A percentile compares a stretch with the other conserved stretches of the same genome.
phyloP scores from a whole-genome alignment of 2,329 filamentous ascomycete species.

The Fusarium ambrosium region DNA sequence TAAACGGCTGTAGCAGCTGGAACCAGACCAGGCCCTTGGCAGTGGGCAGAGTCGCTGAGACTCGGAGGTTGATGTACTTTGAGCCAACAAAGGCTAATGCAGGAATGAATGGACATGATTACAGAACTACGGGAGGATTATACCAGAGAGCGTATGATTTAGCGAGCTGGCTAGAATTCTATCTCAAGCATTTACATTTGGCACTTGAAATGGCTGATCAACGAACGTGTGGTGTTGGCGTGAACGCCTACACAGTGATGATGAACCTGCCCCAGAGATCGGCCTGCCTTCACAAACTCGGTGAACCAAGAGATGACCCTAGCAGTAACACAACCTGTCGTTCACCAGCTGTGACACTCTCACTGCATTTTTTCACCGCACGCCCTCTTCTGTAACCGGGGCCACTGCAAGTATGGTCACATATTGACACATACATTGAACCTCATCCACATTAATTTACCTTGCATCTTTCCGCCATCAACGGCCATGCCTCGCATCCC shows the following conservation, averaged over 20 bases:
- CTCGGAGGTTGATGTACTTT: not conserved
- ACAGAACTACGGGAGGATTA: not conserved
- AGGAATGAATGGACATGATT: not conserved
- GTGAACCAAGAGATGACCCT: not conserved
- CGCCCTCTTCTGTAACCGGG: not conserved
- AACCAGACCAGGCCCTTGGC: no score
- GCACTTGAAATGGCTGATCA: not conserved
- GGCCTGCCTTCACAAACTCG: not conserved
- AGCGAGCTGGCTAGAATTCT: not conserved
- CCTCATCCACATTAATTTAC: not conserved
- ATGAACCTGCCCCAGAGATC: not conserved
- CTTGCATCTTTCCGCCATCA: not conserved
- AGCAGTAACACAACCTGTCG: not conserved
- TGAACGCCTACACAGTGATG: not conserved
- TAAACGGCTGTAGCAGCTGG: not conserved
- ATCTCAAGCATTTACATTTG: not conserved
- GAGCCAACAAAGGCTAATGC: not conserved
- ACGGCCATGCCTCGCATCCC: not conserved
- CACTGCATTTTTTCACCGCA: not conserved
- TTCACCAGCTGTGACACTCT: not conserved
- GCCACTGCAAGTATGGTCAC: not conserved
- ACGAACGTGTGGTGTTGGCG: not conserved
- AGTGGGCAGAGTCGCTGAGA: not conserved
- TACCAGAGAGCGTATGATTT: not conserved
- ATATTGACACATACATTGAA: constrained; percentile 1